Percentiles rank a stretch among this genome's conserved stretches.
These are phyloP conservation scores for Chenopodium suecicum DNA, from an alignment of 148 eudicot genomes.

Conservation along the genomic window DNA sequence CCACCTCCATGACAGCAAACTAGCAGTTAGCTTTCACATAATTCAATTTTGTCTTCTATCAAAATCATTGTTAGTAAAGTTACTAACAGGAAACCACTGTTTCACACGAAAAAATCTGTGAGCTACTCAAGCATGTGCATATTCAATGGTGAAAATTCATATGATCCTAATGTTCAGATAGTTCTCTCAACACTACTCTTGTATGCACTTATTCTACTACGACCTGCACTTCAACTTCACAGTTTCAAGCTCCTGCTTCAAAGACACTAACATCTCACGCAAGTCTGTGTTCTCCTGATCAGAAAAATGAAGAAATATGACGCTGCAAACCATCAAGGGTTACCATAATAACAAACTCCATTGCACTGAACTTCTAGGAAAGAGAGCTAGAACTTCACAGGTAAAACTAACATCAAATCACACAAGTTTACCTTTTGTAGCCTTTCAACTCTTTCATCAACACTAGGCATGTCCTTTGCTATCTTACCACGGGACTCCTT, in stretches of 20 bases:
- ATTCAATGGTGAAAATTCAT: not conserved
- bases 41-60: not conserved
- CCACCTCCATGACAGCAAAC: too few species aligned
- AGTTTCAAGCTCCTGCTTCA: constrained; percentile 68
- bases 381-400: not conserved
- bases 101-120: not conserved
- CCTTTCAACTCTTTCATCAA: constrained; percentile 45
- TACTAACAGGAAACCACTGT: not conserved
- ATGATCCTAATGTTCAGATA: not conserved
- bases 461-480: constrained; percentile 25
- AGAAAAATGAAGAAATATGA: constrained; percentile 3
- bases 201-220: constrained; percentile 18
- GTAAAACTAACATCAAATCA: not conserved
- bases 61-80: too few species aligned
- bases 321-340: not conserved
- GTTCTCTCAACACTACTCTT: not conserved
- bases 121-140: not conserved
- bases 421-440: constrained; percentile 52
- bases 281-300: constrained; percentile 67
- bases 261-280: constrained; percentile 54
- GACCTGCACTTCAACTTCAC: constrained; percentile 65
- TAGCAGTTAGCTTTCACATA: not conserved
- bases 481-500: constrained; percentile 38
- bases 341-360: not conserved
- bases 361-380: not conserved